These are phyloP conservation scores for Leptodermis oblonga DNA, from an alignment of 257 asterid genomes.

Conservation along the genomic window DNA sequence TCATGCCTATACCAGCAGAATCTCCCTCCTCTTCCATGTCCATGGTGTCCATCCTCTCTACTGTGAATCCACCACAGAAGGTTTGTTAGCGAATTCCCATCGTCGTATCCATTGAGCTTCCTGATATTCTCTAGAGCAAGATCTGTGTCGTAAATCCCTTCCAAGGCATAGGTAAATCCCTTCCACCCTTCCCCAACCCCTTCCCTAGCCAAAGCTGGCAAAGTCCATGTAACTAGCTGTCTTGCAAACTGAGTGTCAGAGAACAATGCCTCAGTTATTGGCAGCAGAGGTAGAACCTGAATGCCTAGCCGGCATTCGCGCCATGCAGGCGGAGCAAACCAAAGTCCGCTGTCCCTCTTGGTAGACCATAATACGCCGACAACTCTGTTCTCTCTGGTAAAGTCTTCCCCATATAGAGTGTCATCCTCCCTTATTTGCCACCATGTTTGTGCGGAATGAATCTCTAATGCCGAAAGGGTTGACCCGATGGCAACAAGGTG, in stretches of 20 bases:
- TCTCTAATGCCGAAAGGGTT: slow-evolving; percentile 66
- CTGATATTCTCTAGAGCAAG: slow-evolving; percentile 46
- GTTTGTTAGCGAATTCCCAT: slow-evolving; percentile 77
- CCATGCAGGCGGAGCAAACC: slow-evolving; percentile 94
- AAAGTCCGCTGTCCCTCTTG: slow-evolving; percentile 78
- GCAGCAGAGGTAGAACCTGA: slow-evolving; percentile 72
- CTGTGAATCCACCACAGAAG: slow-evolving; percentile 93
- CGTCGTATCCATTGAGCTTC: slow-evolving; percentile 59
- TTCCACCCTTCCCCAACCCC: slow-evolving; percentile 99
- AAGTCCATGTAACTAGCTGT: slow-evolving; percentile 69
- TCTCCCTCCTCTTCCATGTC: slow-evolving; percentile 33
- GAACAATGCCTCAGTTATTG: slow-evolving; percentile 69
- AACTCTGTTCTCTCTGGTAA: slow-evolving; percentile 57
- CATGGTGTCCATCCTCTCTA: slow-evolving; percentile 39
- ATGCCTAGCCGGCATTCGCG: slow-evolving; percentile 77
- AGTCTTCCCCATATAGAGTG: slow-evolving; percentile 49
- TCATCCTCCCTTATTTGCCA: slow-evolving; percentile 71
- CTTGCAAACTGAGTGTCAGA: slow-evolving; percentile 52
- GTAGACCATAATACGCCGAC: slow-evolving; percentile 88
- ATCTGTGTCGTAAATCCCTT: slow-evolving; percentile 61
- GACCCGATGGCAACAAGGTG: slow-evolving; percentile 75
- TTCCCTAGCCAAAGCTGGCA: slow-evolving; percentile 67
- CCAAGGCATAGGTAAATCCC: slow-evolving; percentile 74
- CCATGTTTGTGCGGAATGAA: slow-evolving; percentile 82
- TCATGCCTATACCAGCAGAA: slow-evolving; percentile 75